These are phyloP conservation scores for Coniella vitis DNA, from an alignment of 2,329 filamentous ascomycete species.

Conservation along the genomic window DNA sequence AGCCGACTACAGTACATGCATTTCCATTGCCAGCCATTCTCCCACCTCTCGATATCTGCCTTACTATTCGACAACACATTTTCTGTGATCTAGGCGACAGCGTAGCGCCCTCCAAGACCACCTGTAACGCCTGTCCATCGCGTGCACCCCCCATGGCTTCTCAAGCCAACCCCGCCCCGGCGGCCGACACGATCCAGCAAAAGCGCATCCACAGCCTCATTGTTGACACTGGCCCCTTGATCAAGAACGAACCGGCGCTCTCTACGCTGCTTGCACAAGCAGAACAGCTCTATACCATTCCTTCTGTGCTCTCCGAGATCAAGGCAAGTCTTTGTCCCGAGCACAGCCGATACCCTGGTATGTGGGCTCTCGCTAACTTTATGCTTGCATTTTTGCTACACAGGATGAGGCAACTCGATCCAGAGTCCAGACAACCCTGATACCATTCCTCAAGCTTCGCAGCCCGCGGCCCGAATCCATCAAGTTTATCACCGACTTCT, in stretches of 20 bases:
- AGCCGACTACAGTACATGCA: background rate
- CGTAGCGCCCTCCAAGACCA: no score
- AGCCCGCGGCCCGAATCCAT: slow-evolving; percentile 70
- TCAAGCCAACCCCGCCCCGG: background rate
- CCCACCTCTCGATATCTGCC: no score
- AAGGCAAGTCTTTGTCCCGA: slow-evolving; percentile 39
- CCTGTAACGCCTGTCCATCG: no score
- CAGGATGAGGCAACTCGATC: slow-evolving; percentile 73
- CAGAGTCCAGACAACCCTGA: slow-evolving; percentile 74
- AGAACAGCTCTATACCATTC: slow-evolving; percentile 73
- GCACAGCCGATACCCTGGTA: background rate
- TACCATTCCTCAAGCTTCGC: slow-evolving; percentile 76
- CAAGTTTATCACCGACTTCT: slow-evolving; percentile 75
- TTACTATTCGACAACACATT: no score
- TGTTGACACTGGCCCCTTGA: slow-evolving; percentile 85
- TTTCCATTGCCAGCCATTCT: no score
- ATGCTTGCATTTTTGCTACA: slow-evolving; percentile 30
- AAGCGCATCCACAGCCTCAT: slow-evolving; percentile 79
- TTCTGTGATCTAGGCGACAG: no score
- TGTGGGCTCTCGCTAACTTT: background rate
- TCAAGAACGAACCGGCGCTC: slow-evolving; percentile 83
- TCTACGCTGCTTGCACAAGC: slow-evolving; percentile 75
- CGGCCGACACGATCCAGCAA: slow-evolving; percentile 3
- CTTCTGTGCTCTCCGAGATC: slow-evolving; percentile 81
- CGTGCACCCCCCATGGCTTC: background rate